Evolutionary conservation across 2,329 filamentous ascomycete species (phyloP).

Genomic region (Immersiporthe knoxdaviesiana): DNA sequence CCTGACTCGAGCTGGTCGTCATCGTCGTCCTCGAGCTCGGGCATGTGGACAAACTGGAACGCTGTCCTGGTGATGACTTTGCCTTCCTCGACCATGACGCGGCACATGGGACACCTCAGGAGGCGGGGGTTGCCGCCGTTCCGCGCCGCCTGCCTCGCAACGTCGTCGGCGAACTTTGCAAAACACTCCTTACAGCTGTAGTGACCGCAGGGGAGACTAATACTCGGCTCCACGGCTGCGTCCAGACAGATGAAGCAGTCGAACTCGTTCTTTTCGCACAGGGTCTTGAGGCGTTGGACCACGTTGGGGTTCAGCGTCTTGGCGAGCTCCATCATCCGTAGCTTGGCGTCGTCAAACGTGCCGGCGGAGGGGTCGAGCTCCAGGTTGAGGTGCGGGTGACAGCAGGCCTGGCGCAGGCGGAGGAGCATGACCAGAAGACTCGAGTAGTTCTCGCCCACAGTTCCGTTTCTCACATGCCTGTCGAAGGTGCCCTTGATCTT

Average conservation of each 20-base stretch:
- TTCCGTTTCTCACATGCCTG: constrained; percentile 71
- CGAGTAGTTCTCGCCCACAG: constrained; percentile 74
- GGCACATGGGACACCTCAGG: constrained; percentile 76
- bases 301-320: constrained; percentile 62
- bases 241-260: constrained; percentile 87
- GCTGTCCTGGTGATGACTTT: constrained; percentile 74
- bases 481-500: constrained; percentile 74
- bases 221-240: constrained; percentile 70
- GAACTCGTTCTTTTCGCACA: constrained; percentile 54
- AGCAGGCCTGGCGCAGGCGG: constrained; percentile 79
- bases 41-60: constrained; percentile 75
- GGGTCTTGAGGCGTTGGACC: constrained; percentile 63
- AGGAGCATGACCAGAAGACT: constrained; percentile 79
- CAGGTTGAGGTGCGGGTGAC: constrained; percentile 72
- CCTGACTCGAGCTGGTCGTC: constrained; percentile 39
- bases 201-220: constrained; percentile 84
- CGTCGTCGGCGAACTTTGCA: constrained; percentile 65
- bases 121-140: constrained; percentile 60
- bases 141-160: constrained; percentile 56
- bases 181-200: constrained; percentile 79
- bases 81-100: constrained; percentile 65
- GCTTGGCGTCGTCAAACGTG: constrained; percentile 50
- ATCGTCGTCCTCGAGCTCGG: constrained; percentile 46
- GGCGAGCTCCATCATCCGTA: constrained; percentile 49
- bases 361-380: constrained; percentile 47